Conservation (phyloP, 2,329 filamentous ascomycete genomes). For the Penicillium sp. region DNA sequence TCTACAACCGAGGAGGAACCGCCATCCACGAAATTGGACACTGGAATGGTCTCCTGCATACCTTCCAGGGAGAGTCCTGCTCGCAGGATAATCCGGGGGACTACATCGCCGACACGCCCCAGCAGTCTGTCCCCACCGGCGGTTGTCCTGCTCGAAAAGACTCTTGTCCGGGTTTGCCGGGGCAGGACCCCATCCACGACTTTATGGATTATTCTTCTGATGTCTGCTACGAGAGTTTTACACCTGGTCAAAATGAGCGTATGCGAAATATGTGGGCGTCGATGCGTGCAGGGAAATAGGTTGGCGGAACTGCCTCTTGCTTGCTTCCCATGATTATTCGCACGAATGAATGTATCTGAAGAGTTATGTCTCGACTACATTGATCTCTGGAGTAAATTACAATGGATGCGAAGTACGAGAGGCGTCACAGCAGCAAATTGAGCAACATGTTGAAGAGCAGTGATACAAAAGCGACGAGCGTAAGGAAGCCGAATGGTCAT, state of each 20-base stretch:
- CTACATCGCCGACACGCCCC: constrained; percentile 50
- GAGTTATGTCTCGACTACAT: neutral
- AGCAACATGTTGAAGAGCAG: neutral
- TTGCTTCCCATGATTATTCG: neutral
- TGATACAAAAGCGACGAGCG: neutral
- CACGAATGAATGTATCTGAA: neutral
- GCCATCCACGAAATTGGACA: constrained; percentile 53
- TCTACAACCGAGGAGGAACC: constrained; percentile 55
- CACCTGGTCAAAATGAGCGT: constrained; percentile 52
- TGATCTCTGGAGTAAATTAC: neutral
- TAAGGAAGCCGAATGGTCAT: neutral
- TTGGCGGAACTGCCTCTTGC: neutral
- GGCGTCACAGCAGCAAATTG: neutral
- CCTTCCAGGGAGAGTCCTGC: constrained; percentile 48
- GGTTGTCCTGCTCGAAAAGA: constrained; percentile 58
- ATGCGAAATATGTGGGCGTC: constrained; percentile 58
- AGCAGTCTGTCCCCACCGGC: constrained; percentile 60
- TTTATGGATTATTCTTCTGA: constrained; percentile 65
- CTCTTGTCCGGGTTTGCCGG: constrained; percentile 52
- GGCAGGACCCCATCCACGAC: constrained; percentile 59
- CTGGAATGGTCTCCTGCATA: constrained; percentile 53
- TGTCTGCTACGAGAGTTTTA: constrained; percentile 59
- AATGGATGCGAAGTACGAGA: neutral
- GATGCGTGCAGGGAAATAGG: constrained; percentile 43
- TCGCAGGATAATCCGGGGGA: constrained; percentile 42